phyloP scores from a whole-genome alignment of 108 stramenopile species.

The Cylindrotheca closterium region DNA sequence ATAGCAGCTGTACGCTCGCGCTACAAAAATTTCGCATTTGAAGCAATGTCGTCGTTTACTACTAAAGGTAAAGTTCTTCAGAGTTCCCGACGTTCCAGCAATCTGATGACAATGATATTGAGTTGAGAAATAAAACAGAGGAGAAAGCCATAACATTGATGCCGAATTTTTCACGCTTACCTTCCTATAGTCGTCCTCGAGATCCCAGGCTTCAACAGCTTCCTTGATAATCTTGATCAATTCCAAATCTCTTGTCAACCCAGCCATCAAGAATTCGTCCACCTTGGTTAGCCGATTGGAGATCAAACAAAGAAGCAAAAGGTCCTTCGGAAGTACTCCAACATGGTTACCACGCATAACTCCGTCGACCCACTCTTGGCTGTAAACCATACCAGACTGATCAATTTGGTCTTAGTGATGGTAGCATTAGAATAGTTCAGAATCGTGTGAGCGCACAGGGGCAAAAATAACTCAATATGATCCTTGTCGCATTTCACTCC shows the following conservation, averaged over 20 bases:
- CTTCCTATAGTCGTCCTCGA: conserved; percentile 7
- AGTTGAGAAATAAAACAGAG: neutral
- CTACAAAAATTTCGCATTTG: conserved; percentile 39
- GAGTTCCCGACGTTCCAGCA: neutral
- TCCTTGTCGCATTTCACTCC: neutral
- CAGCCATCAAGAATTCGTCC: conserved; percentile 16
- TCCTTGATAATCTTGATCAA: conserved; percentile 17
- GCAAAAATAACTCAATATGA: neutral
- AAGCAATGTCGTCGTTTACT: conserved; percentile 23
- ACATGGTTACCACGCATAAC: conserved; percentile 28
- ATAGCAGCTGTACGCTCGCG: conserved; percentile 20
- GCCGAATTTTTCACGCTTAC: conserved; percentile 3
- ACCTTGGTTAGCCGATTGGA: conserved; percentile 32
- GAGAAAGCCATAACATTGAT: neutral
- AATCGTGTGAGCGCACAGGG: neutral
- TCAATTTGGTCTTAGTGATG: conserved; percentile 29
- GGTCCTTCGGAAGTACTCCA: conserved; percentile 27
- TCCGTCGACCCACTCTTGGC: conserved; percentile 33
- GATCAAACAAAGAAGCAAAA: conserved; percentile 24
- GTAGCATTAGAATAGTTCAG: neutral
- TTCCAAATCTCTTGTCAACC: conserved; percentile 26
- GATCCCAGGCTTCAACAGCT: conserved; percentile 23
- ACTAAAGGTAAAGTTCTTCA: conserved; percentile 23
- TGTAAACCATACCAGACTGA: conserved; percentile 37
- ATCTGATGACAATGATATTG: too few relatives aligned